Percentiles rank a stretch among this genome's conserved stretches.
Evolutionary conservation across 2,329 filamentous ascomycete species (phyloP).

Genomic region (Talaromyces pinophilus): DNA sequence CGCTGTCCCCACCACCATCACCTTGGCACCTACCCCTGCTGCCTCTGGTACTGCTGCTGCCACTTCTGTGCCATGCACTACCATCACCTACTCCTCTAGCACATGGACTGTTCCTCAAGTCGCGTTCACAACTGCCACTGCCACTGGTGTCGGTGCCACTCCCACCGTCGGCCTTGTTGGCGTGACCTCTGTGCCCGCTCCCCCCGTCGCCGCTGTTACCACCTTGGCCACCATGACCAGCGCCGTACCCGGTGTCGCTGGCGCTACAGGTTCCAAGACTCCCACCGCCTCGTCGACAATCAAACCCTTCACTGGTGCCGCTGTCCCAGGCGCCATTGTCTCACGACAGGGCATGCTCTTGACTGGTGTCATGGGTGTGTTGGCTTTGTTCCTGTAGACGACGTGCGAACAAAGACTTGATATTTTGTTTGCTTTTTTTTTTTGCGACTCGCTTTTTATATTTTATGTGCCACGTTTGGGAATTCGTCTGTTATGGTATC

Average conservation of each 20-base stretch:
- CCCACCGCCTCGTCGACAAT: constrained; percentile 12
- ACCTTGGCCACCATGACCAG: constrained; percentile 19
- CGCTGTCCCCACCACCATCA: constrained; percentile 65
- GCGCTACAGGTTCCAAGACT: constrained; percentile 10
- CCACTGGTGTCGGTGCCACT: constrained; percentile 24
- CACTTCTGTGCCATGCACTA: constrained; percentile 38
- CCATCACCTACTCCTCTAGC: constrained; percentile 44
- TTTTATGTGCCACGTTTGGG: constrained; percentile 11
- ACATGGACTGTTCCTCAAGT: constrained; percentile 50
- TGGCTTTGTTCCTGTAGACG: constrained; percentile 21
- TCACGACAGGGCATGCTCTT: constrained; percentile 37
- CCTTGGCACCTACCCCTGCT: constrained; percentile 52
- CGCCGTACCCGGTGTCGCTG: constrained; percentile 9
- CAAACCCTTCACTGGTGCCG: constrained; percentile 17
- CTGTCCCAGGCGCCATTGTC: constrained; percentile 12
- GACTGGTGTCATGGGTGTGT: constrained; percentile 55
- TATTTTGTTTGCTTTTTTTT: background rate
- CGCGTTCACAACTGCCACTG: constrained; percentile 41
- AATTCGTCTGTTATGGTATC: constrained; percentile 8
- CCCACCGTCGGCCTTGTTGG: constrained; percentile 39
- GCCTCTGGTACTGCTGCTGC: constrained; percentile 35
- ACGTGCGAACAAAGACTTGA: background rate
- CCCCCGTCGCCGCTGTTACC: constrained; percentile 24
- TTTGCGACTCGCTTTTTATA: background rate
- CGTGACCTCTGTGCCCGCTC: constrained; percentile 23